Evolutionary conservation across 306 rosid genomes (phyloP).

Genomic region (Cyclanthera cordifolia): DNA sequence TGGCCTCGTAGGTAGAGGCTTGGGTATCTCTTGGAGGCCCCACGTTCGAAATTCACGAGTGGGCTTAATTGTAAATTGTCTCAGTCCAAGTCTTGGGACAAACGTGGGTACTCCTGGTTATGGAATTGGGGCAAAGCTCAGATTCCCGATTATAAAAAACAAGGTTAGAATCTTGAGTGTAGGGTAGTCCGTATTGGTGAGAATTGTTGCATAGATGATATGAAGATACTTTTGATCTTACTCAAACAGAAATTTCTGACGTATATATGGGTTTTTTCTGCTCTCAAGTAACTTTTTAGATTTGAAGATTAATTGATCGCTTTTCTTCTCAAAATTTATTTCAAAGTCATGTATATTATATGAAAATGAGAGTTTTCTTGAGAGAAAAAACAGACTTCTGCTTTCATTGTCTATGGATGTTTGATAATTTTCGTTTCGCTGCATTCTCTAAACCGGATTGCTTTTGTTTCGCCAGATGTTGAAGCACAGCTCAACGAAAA

Average conservation of each 20-base stretch:
- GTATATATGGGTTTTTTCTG: too few species aligned
- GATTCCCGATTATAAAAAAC: too few species aligned
- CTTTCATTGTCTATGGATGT: not conserved
- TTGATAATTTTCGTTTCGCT: not conserved
- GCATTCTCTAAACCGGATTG: not conserved
- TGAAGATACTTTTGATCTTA: not conserved
- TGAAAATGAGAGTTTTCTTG: not conserved
- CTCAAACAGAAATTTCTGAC: not conserved
- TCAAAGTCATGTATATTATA: not conserved
- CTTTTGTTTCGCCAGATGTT: slow-evolving; percentile 54
- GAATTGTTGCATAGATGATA: not conserved
- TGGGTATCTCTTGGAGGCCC: too few species aligned
- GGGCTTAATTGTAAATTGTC: too few species aligned
- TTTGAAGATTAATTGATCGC: not conserved
- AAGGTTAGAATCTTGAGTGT: too few species aligned
- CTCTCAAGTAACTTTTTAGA: not conserved
- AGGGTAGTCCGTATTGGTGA: not conserved
- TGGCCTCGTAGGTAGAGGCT: too few species aligned
- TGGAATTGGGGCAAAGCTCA: too few species aligned
- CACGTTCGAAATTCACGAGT: too few species aligned
- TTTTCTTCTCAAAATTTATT: not conserved
- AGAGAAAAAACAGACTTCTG: too few species aligned
- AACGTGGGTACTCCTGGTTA: too few species aligned
- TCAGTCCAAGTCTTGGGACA: too few species aligned
- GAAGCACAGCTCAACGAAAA: slow-evolving; percentile 47